These are phyloP conservation scores for Aspergillus indologenus DNA, from an alignment of 495 filamentous ascomycete genomes.

Conservation along the genomic window DNA sequence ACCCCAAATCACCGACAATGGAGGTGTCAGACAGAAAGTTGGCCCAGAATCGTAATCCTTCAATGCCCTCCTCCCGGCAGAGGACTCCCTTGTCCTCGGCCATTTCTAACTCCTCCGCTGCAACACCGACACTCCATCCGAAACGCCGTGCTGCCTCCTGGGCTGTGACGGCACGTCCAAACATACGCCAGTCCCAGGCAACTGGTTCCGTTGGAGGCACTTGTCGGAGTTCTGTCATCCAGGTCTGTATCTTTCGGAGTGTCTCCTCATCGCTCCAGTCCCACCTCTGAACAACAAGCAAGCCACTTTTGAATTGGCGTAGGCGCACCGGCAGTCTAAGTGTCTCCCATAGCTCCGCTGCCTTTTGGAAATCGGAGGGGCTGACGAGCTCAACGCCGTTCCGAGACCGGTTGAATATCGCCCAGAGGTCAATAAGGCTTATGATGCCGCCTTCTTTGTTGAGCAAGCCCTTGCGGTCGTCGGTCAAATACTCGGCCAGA, in stretches of 20 bases:
- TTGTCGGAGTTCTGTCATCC: conserved; percentile 70
- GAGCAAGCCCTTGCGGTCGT: conserved; percentile 79
- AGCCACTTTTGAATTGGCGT: conserved; percentile 83
- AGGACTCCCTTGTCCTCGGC: conserved; percentile 82
- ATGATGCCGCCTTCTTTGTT: conserved; percentile 88
- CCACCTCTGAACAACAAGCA: conserved; percentile 84
- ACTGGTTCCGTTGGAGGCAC: conserved; percentile 61
- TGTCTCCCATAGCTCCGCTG: conserved; percentile 82
- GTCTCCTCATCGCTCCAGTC: conserved; percentile 93
- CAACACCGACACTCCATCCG: conserved; percentile 98
- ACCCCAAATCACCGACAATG: conserved; percentile 8
- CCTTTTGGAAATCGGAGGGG: conserved; percentile 87
- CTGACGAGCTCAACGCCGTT: conserved; percentile 94
- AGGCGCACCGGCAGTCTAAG: conserved; percentile 82
- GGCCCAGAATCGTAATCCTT: conserved; percentile 78
- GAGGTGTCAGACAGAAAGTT: conserved; percentile 50
- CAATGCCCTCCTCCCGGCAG: conserved; percentile 79
- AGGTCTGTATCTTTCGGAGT: conserved; percentile 67
- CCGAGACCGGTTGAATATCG: conserved; percentile 92
- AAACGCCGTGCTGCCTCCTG: conserved; percentile 87
- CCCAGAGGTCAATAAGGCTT: conserved; percentile 94
- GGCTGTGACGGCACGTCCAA: conserved; percentile 82
- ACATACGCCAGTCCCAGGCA: conserved; percentile 70
- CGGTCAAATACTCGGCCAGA: conserved; percentile 88
- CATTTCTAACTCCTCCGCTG: conserved; percentile 94